Conservation (phyloP, 306 rosid species). For the Hippophae rhamnoides region DNA sequence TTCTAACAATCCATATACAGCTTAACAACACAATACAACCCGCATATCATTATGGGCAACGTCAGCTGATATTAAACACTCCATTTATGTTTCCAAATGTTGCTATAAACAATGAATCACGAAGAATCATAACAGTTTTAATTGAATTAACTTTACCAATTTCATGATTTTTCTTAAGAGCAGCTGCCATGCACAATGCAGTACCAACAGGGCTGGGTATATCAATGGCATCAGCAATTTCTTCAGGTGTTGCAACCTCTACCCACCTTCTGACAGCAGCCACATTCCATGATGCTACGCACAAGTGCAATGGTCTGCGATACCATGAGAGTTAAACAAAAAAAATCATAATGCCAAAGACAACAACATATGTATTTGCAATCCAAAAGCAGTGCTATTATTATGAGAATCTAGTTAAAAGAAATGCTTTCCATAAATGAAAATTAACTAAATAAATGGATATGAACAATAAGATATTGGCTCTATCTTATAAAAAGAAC, state of each 20-base stretch:
- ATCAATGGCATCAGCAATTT: slow-evolving; percentile 79
- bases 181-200: slow-evolving; percentile 97
- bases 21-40: too few species aligned
- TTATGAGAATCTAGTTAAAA: too few species aligned
- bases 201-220: slow-evolving; percentile 74
- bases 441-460: too few species aligned
- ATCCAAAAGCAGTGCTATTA: too few species aligned
- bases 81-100: not conserved
- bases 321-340: slow-evolving; percentile 21
- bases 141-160: slow-evolving; percentile 39
- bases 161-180: slow-evolving; percentile 90
- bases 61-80: too few species aligned
- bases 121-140: not conserved
- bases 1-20: too few species aligned
- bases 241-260: slow-evolving; percentile 75
- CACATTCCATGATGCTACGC: slow-evolving; percentile 90
- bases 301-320: slow-evolving; percentile 87
- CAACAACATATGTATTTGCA: not conserved
- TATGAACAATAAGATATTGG: too few species aligned
- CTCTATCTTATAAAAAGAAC: too few species aligned
- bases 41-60: too few species aligned
- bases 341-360: not conserved
- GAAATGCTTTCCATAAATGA: too few species aligned
- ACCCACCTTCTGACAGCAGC: slow-evolving; percentile 92
- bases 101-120: not conserved